Evolutionary conservation across 169 alveolate genomes (phyloP).

Genomic region (Toxoplasma gondii): DNA sequence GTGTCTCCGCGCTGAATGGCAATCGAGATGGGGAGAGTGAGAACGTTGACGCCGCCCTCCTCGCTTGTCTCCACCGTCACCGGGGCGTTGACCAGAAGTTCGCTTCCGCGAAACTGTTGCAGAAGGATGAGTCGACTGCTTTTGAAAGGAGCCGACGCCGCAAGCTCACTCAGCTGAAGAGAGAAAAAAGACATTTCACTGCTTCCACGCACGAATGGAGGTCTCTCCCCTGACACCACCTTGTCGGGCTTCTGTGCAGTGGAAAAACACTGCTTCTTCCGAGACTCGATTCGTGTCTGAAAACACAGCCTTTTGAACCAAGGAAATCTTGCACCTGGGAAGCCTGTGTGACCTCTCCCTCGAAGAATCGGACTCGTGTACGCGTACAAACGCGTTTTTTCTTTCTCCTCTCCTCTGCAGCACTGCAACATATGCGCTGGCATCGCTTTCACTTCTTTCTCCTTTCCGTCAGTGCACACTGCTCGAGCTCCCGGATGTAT

Average conservation of each 20-base stretch:
- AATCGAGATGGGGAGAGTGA: constrained; percentile 87
- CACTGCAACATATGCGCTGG: no score
- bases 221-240: neutral
- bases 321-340: no score
- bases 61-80: constrained; percentile 80
- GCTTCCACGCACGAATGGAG: neutral
- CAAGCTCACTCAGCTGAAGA: constrained; percentile 70
- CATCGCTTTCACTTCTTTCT: no score
- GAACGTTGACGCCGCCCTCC: constrained; percentile 80
- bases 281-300: no score
- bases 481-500: no score
- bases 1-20: constrained; percentile 81
- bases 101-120: constrained; percentile 83
- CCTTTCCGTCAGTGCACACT: no score
- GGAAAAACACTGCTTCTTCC: neutral
- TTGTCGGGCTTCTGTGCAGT: neutral
- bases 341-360: no score
- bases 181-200: neutral
- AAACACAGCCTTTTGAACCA: no score
- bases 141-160: constrained; percentile 74
- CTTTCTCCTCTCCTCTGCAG: no score
- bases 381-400: no score
- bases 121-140: constrained; percentile 75
- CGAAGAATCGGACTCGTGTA: no score
- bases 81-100: constrained; percentile 86